phyloP scores from a whole-genome alignment of 108 stramenopile species.

The Skeletonema costatum region DNA sequence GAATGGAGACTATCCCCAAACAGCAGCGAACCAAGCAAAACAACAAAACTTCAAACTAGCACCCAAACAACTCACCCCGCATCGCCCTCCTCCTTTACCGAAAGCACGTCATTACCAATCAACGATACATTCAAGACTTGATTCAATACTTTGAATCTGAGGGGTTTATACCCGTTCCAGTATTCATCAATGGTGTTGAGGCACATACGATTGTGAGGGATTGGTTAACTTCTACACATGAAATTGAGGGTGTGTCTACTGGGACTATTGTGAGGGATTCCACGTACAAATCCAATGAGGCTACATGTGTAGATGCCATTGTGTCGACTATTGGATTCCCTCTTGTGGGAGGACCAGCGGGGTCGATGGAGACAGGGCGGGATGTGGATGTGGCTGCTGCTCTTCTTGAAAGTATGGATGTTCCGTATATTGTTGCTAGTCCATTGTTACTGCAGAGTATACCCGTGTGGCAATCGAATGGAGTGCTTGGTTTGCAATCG shows the following conservation, averaged over 20 bases:
- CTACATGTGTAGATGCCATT: constrained; percentile 72
- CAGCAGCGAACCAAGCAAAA: constrained; percentile 29
- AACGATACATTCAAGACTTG: constrained; percentile 76
- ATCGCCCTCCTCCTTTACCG: constrained; percentile 82
- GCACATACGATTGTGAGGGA: constrained; percentile 90
- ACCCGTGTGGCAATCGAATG: constrained; percentile 73
- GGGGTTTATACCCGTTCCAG: constrained; percentile 80
- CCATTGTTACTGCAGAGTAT: constrained; percentile 82
- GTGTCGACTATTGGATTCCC: constrained; percentile 90
- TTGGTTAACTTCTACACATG: constrained; percentile 71
- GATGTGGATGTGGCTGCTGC: constrained; percentile 75
- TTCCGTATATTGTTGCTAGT: constrained; percentile 80
- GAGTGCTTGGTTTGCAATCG: constrained; percentile 81
- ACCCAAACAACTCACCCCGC: constrained; percentile 51
- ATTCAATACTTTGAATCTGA: constrained; percentile 66
- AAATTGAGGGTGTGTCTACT: constrained; percentile 43
- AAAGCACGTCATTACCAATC: constrained; percentile 87
- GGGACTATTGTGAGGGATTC: constrained; percentile 45
- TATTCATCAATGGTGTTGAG: constrained; percentile 92
- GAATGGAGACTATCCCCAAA: constrained; percentile 66
- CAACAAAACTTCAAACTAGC: constrained; percentile 48
- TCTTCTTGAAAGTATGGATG: constrained; percentile 68
- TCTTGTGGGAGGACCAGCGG: constrained; percentile 87
- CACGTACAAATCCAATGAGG: constrained; percentile 50
- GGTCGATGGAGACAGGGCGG: constrained; percentile 83